These are phyloP conservation scores for Recurvomyces mirabilis DNA, from an alignment of 495 filamentous ascomycete genomes.

Conservation along the genomic window DNA sequence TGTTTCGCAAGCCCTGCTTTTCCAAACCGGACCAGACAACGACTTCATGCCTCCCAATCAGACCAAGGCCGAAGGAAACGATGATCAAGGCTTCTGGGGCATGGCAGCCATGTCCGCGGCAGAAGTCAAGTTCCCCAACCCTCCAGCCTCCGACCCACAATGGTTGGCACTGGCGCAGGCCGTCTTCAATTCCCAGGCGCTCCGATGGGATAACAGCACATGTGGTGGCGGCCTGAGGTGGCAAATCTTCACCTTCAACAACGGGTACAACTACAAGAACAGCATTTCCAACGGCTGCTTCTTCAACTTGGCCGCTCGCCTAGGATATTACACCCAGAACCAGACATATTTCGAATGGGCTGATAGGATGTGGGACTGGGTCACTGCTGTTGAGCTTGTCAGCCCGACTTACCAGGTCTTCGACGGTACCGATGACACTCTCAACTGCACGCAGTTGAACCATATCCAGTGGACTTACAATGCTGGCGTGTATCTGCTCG, in stretches of 20 bases:
- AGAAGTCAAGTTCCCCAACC: slow-evolving; percentile 39
- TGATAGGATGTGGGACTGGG: slow-evolving; percentile 61
- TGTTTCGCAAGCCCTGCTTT: slow-evolving; percentile 39
- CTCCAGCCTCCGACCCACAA: slow-evolving; percentile 42
- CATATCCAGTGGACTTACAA: slow-evolving; percentile 67
- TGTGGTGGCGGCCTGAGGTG: slow-evolving; percentile 75
- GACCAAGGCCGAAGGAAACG: slow-evolving; percentile 40
- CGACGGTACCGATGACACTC: slow-evolving; percentile 51
- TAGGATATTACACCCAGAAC: slow-evolving; percentile 67
- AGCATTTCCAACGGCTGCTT: slow-evolving; percentile 69
- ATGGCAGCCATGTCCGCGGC: slow-evolving; percentile 46
- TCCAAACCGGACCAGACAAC: slow-evolving; percentile 36
- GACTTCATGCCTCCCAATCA: slow-evolving; percentile 42
- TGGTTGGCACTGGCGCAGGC: slow-evolving; percentile 68
- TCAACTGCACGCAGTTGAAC: slow-evolving; percentile 49
- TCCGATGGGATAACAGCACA: slow-evolving; percentile 53
- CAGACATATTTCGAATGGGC: slow-evolving; percentile 70
- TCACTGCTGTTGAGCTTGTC: slow-evolving; percentile 44
- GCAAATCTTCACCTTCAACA: slow-evolving; percentile 78
- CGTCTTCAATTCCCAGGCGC: slow-evolving; percentile 63
- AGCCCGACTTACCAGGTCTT: slow-evolving; percentile 44
- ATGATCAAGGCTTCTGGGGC: slow-evolving; percentile 50
- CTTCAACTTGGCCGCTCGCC: slow-evolving; percentile 65
- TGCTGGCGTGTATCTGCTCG: slow-evolving; percentile 60
- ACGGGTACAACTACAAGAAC: slow-evolving; percentile 72